Evolutionary conservation across 257 asterid genomes (phyloP), one percentile per base, ranked within the genome.

Genomic region (Nicotiana paniculata): DNA sequence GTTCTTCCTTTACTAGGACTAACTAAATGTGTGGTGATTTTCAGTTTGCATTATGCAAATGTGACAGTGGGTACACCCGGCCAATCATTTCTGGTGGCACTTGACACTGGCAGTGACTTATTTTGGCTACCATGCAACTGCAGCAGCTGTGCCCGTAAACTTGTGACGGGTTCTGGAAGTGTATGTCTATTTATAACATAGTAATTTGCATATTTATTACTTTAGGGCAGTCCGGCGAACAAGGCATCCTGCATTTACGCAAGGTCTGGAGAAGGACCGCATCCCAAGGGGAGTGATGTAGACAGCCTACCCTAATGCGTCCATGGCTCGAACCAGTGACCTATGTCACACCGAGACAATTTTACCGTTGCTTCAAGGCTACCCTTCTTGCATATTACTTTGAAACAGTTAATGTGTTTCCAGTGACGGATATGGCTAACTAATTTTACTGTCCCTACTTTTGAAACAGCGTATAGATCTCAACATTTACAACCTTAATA

Each of bases 81-180:
- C 9, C 46, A 84, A 26, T 30, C 89, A 66, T 96, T 84, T 81
- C 85, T 94, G 21, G 99, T 96, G 84, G 98, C 99, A 37, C 99
- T 96, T 11, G 99, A 96, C 87, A 96, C 99, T 1, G 99, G 99
- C 48, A 96, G 99, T 28, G 95, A 96, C 87, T 90, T 96, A 83
- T 96, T 96, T 79, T 96, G 99, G 99, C 84, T 96, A 81, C 99
- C 99, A 18, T 96, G 99, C 67, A 93, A 93, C 48, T 96, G 98
- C 76, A 77, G 83, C 59, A 87, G 43, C 51, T 96, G 99, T 67
- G 91, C 77, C 7, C 89, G 88, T 58, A 85, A 86, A 86, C 74
- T 91, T 83, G 88, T 84, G 83, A 15, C 90, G 2, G 83, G 86
- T 61, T 66, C 89, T 1, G 97, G 98, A 72, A 72, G 13, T 86